Conservation (phyloP, 192 early-diverging fungal genomes). For the Umbelopsis vinacea region DNA sequence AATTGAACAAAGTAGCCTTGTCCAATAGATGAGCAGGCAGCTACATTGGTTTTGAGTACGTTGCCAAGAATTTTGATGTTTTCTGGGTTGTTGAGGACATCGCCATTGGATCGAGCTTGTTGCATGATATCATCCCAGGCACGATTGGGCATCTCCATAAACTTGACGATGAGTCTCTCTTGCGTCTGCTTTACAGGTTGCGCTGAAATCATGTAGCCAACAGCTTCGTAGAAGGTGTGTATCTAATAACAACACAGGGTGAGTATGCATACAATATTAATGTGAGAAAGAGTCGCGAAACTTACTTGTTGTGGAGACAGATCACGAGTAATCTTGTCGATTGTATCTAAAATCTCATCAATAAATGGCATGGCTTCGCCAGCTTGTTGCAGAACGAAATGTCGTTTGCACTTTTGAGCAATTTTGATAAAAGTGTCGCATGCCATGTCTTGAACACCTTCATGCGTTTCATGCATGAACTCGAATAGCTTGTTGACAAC, state of each 20-base stretch:
- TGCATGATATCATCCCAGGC: constrained; percentile 84
- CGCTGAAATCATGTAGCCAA: constrained; percentile 97
- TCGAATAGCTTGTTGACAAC: constrained; percentile 99
- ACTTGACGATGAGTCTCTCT: constrained; percentile 80
- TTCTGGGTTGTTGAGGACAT: constrained; percentile 76
- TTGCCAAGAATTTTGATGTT: constrained; percentile 90
- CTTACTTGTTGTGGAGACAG: constrained; percentile 84
- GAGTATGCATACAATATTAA: too few species aligned
- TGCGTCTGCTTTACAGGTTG: constrained; percentile 80
- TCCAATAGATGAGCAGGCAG: constrained; percentile 89
- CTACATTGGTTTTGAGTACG: constrained; percentile 94
- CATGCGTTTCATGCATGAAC: constrained; percentile 99
- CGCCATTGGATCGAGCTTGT: constrained; percentile 67
- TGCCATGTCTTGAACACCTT: constrained; percentile 99
- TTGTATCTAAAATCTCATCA: constrained; percentile 89
- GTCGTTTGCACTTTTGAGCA: constrained; percentile 94
- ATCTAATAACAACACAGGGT: constrained; percentile 45
- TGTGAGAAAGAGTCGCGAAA: neutral
- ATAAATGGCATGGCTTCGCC: constrained; percentile 91
- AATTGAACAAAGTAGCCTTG: constrained; percentile 88
- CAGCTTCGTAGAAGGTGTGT: constrained; percentile 98
- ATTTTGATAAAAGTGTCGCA: constrained; percentile 99
- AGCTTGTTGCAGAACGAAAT: constrained; percentile 93
- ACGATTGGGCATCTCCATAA: constrained; percentile 90
- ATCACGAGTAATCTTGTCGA: constrained; percentile 87